These are phyloP conservation scores for Hypholoma sublateritium DNA, from an alignment of 768 basidiomycete genomes.

Conservation along the genomic window DNA sequence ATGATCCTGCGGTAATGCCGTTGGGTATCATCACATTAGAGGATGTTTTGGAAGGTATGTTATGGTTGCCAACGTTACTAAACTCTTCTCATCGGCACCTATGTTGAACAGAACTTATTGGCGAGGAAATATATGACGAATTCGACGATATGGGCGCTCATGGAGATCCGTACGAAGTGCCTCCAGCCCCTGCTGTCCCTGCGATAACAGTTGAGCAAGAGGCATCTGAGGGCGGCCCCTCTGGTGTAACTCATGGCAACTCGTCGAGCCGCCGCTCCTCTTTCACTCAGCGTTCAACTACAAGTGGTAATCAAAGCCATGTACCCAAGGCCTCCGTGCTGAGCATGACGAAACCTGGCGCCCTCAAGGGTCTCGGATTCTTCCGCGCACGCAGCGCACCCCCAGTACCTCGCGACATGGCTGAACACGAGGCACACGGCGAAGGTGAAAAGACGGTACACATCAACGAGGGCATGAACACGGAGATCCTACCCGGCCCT, in stretches of 20 bases:
- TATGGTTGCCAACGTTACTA: neutral
- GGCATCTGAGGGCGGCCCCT: neutral
- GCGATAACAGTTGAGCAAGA: neutral
- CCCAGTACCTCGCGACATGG: conserved; percentile 38
- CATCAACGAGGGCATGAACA: conserved; percentile 4
- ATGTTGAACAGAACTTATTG: conserved; percentile 70
- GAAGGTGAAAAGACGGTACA: conserved; percentile 13
- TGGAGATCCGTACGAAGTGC: conserved; percentile 43
- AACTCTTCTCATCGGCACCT: neutral
- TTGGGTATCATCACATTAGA: conserved; percentile 92
- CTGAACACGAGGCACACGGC: neutral
- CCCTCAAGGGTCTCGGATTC: conserved; percentile 48
- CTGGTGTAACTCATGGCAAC: neutral
- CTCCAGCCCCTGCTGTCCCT: conserved; percentile 13
- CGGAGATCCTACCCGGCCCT: neutral
- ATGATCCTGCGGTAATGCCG: conserved; percentile 82
- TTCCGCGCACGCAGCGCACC: conserved; percentile 60
- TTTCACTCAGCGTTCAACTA: conserved; percentile 6
- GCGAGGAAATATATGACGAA: conserved; percentile 92
- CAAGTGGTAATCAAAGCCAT: neutral
- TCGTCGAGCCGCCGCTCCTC: conserved; percentile 20
- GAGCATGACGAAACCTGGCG: conserved; percentile 34
- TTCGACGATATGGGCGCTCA: conserved; percentile 80
- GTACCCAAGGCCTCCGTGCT: neutral
- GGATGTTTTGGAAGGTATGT: conserved; percentile 83